Evolutionary conservation across 805 yeast genomes (phyloP).

Genomic region (Candida taoyuanica): DNA sequence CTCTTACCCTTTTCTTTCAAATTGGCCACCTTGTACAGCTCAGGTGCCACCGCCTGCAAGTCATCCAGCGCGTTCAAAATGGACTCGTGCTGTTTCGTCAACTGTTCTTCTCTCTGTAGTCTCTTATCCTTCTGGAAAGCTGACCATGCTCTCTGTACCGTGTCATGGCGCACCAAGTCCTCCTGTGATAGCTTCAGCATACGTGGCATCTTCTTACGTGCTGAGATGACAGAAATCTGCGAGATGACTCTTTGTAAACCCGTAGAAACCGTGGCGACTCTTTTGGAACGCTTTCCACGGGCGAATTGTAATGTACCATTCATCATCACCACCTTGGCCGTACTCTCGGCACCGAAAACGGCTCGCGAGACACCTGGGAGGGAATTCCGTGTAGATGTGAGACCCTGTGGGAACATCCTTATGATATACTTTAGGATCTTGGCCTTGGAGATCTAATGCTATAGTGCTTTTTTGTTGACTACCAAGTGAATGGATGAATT

Average conservation of each 20-base stretch:
- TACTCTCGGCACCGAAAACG: slow-evolving; percentile 1
- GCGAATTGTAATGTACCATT: slow-evolving; percentile 25
- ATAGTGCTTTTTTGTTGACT: too few species aligned
- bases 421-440: not conserved
- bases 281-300: slow-evolving; percentile 49
- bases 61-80: slow-evolving; percentile 71
- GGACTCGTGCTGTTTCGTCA: slow-evolving; percentile 57
- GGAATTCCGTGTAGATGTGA: not conserved
- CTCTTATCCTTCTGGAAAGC: slow-evolving; percentile 50
- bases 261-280: slow-evolving; percentile 36
- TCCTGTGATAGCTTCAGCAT: slow-evolving; percentile 70
- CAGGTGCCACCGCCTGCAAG: slow-evolving; percentile 47
- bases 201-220: slow-evolving; percentile 84
- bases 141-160: slow-evolving; percentile 82
- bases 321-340: not conserved
- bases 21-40: slow-evolving; percentile 60
- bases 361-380: slow-evolving; percentile 9
- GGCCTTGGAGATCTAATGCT: too few species aligned
- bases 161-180: slow-evolving; percentile 79
- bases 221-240: slow-evolving; percentile 75
- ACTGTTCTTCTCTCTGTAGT: slow-evolving; percentile 35
- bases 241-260: slow-evolving; percentile 44
- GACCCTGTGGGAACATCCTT: slow-evolving; percentile 3
- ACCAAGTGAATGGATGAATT: not conserved
- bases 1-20: slow-evolving; percentile 47